These are phyloP conservation scores for Boletellus ananiceps DNA, from an alignment of 768 basidiomycete genomes.

Conservation along the genomic window DNA sequence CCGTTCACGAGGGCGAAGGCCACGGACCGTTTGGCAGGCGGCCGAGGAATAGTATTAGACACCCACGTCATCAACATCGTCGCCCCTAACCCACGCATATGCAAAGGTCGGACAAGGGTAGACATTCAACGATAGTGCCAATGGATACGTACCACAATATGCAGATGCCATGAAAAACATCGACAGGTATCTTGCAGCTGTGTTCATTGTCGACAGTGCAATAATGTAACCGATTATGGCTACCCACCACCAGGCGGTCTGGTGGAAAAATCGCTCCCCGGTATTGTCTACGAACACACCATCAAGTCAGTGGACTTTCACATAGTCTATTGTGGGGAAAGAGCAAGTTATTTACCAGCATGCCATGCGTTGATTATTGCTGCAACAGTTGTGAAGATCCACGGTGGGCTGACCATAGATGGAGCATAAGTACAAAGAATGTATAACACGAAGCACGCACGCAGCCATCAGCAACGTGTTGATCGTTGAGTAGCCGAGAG, in stretches of 20 bases:
- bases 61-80: too few relatives aligned
- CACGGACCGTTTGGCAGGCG: conserved; percentile 50
- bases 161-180: conserved; percentile 63
- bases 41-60: conserved; percentile 54
- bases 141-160: conserved; percentile 8
- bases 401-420: conserved; percentile 47
- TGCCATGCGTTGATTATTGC: conserved; percentile 55
- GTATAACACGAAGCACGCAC: conserved; percentile 32
- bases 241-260: conserved; percentile 34
- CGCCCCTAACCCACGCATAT: conserved; percentile 16
- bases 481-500: conserved; percentile 59
- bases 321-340: too few relatives aligned
- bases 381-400: conserved; percentile 48
- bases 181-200: conserved; percentile 52
- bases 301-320: too few relatives aligned
- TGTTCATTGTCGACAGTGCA: conserved; percentile 47
- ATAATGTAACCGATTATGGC: conserved; percentile 60
- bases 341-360: conserved; percentile 34
- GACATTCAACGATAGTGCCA: too few relatives aligned
- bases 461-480: conserved; percentile 56
- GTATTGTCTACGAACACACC: conserved; percentile 39
- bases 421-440: background rate
- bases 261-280: conserved; percentile 38
- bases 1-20: conserved; percentile 63
- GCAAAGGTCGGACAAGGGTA: background rate